Evolutionary conservation across 495 filamentous ascomycete genomes (phyloP).

Genomic region (Penicillium waksmanii): DNA sequence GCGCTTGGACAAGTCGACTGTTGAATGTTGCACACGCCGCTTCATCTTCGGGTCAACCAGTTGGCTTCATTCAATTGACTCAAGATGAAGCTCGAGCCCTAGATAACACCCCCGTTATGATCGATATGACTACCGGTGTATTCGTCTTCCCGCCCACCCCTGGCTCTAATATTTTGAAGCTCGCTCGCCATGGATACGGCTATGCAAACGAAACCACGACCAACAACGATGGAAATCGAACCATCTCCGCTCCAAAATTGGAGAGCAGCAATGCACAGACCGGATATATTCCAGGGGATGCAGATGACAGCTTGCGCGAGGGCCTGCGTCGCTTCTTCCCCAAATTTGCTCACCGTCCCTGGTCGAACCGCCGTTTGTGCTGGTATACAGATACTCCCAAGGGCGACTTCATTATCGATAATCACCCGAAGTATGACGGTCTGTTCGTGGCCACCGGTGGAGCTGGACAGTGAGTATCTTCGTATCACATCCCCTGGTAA

Average conservation of each 20-base stretch:
- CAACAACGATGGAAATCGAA: constrained; percentile 15
- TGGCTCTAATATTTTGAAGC: constrained; percentile 61
- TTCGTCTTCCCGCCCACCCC: constrained; percentile 72
- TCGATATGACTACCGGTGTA: constrained; percentile 72
- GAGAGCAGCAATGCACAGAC: constrained; percentile 34
- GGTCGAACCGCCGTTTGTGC: constrained; percentile 46
- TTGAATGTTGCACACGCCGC: constrained; percentile 48
- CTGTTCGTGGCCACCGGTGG: constrained; percentile 79
- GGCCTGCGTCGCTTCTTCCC: constrained; percentile 64
- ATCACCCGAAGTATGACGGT: constrained; percentile 62
- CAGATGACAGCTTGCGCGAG: constrained; percentile 56
- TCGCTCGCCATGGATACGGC: constrained; percentile 78
- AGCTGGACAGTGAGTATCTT: constrained; percentile 61
- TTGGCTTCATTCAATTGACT: constrained; percentile 71
- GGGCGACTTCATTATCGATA: constrained; percentile 74
- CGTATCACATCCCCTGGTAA: background rate
- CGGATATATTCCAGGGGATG: constrained; percentile 57
- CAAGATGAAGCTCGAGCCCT: constrained; percentile 61
- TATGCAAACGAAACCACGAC: constrained; percentile 54
- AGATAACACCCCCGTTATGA: constrained; percentile 63
- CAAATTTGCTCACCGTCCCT: constrained; percentile 59
- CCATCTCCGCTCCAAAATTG: constrained; percentile 34
- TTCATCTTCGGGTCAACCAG: constrained; percentile 60
- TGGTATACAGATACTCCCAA: constrained; percentile 66
- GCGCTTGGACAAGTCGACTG: constrained; percentile 71